Evolutionary conservation across 306 rosid species (phyloP), one percentile per base, ranked within the genome.

Genomic region (Quercus mongolica): DNA sequence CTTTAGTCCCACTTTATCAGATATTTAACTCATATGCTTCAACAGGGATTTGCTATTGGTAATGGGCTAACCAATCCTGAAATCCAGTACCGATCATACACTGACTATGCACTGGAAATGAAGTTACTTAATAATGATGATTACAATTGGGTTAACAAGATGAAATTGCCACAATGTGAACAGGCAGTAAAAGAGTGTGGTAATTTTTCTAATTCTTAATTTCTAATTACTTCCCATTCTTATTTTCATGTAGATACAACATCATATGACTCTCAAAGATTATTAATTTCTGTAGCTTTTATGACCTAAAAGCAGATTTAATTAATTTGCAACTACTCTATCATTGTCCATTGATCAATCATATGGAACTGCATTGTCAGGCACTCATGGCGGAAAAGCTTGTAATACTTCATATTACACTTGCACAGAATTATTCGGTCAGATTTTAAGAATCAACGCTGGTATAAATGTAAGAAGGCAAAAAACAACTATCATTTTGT

Each of bases 1-100:
- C 79, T 41, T 9, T 52, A 33, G 26, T 28, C 38, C 57, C 8
- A 54, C 41, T 44, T 58, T 20, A 2, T 46, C 17, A 77, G 52
- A 59, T 56, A 10, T 38, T 56, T 15, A 56, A 57, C 52, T 77
- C 21, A 41, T 8, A 11, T 31, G 25, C 69, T 77, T 61, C 35
- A 87, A 68, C 88, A 95, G 99, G 99, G 98, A 54, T 85, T 91
- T 82, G 98, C 98, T 14, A 96, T 96, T n/a, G 99, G 99, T 4
- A 96, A 96, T 62, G 97, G 97, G 31, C 77, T 90, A 56, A 93
- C 98, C 33, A 83, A 96, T 83, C 97, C 99, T 6, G 94, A 72
- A 84, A 87, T 91, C 74, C 99, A 93, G 85, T 91, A 88, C 85
- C 79, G 76, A 80, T 93, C 99, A 33, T 93, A 96, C 77, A 71